Conservation (phyloP, 1,284 basidiomycete genomes). For the Boletus sp. region DNA sequence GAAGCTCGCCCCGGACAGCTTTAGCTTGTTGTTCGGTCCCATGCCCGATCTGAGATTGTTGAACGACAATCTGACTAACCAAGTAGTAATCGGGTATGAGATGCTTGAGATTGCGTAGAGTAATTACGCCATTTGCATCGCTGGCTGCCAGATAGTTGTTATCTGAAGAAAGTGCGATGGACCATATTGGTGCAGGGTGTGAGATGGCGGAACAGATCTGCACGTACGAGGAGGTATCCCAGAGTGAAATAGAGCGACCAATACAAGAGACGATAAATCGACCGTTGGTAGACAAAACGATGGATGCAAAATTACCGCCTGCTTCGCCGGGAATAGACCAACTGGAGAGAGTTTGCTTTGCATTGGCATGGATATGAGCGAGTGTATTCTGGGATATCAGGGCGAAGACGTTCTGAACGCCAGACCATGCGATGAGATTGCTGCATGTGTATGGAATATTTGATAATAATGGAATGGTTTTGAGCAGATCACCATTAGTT, state of each 20-base stretch:
- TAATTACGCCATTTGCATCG: constrained; percentile 1
- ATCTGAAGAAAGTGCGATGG: constrained; percentile 7
- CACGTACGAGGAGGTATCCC: not conserved
- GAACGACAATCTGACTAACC: not conserved
- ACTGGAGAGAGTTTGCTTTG: not conserved
- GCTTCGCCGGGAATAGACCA: not conserved
- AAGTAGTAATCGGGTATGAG: constrained; percentile 1
- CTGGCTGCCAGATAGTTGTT: not conserved
- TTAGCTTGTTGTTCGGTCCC: not conserved
- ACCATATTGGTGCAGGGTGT: not conserved
- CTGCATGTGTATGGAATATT: not conserved
- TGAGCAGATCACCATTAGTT: constrained; percentile 1
- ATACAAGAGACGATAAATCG: constrained; percentile 1
- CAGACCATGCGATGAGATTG: not conserved
- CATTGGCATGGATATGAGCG: not conserved
- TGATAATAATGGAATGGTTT: not conserved
- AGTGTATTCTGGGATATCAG: not conserved
- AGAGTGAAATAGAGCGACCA: constrained; percentile 8
- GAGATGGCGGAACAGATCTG: not conserved
- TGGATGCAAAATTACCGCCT: not conserved
- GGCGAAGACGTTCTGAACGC: constrained; percentile 1
- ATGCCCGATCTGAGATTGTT: not conserved
- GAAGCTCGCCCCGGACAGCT: not conserved
- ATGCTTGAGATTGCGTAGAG: not conserved
- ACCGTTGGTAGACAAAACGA: not conserved